Evolutionary conservation across 1,284 basidiomycete species (phyloP).

Genomic region (Ceratobasidium papillatum): DNA sequence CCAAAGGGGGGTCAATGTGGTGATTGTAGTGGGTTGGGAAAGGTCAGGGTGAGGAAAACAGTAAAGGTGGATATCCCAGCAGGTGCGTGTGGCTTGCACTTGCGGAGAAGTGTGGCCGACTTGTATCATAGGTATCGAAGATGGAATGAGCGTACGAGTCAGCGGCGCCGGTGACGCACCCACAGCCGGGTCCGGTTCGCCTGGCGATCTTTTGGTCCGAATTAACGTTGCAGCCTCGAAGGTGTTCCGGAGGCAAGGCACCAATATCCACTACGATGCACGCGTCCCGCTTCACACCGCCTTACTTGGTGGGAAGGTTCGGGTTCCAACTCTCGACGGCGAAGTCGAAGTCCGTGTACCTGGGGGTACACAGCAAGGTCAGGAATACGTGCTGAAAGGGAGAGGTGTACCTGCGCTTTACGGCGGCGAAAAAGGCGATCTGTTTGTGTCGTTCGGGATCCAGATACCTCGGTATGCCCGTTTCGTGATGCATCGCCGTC

Average conservation of each 20-base stretch:
- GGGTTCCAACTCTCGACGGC: slow-evolving; percentile 95
- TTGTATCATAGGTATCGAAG: slow-evolving; percentile 79
- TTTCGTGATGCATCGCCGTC: background rate
- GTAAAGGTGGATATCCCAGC: slow-evolving; percentile 88
- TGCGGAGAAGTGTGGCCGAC: slow-evolving; percentile 7
- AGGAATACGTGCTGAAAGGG: slow-evolving; percentile 94
- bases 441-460: slow-evolving; percentile 90
- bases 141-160: slow-evolving; percentile 93
- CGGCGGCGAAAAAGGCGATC: slow-evolving; percentile 79
- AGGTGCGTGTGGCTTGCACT: slow-evolving; percentile 60
- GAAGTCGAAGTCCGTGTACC: slow-evolving; percentile 96
- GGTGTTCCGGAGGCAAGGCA: slow-evolving; percentile 90
- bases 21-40: slow-evolving; percentile 86
- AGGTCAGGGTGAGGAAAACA: slow-evolving; percentile 81
- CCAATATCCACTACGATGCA: slow-evolving; percentile 90
- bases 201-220: slow-evolving; percentile 90
- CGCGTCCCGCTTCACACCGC: slow-evolving; percentile 93
- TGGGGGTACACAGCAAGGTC: slow-evolving; percentile 92
- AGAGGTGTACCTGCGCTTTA: slow-evolving; percentile 82
- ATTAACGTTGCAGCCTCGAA: slow-evolving; percentile 86
- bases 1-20: slow-evolving; percentile 83
- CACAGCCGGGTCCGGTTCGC: slow-evolving; percentile 74
- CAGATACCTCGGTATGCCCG: slow-evolving; percentile 86
- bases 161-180: slow-evolving; percentile 88
- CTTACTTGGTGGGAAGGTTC: slow-evolving; percentile 88